Evolutionary conservation across 257 asterid genomes (phyloP), one percentile per base, ranked within the genome.

Genomic region (Primulina eburnea): DNA sequence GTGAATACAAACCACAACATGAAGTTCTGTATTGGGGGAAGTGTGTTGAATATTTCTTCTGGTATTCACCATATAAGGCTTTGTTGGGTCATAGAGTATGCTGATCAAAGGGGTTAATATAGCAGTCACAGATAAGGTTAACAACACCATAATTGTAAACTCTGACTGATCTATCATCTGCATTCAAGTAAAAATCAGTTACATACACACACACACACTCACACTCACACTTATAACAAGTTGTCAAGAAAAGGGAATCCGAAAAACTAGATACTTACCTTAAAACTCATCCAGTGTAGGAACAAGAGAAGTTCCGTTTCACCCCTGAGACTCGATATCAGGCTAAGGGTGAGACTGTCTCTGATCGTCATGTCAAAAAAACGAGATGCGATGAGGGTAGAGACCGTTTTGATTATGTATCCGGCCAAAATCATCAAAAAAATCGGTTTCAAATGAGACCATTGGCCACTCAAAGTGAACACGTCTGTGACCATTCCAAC

Each of bases 61-160:
- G 62, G 74, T 83, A 86, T 87, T 82, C 58, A 90, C 81, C 88
- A 84, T 82, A 69, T 92, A 92, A 20, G 97, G 96, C 78, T 85
- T 82, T 0, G 89, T 77, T 5, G 98, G 96, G 74, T 88, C 90
- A 61, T 89, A 91, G 64, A 90, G 30, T 24, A 88, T 53, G 75
- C 87, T 80, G 73, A 89, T 80, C 70, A 92, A 6, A 0, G 97
- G 96, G 5, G 95, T 77, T 4, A 70, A 63, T 60, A 85, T 10
- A 32, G 84, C 87, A 63, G 95, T 86, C 69, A 80, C 65, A 8
- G 52, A 28, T 18, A 78, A 3, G 16, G 88, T 71, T 71, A 79
- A 20, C 26, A 88, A 55, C 75, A 87, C 89, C 80, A 92, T 69
- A 77, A 87, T 40, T 38, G 95, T 67, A 79, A 82, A 79, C 30